These are phyloP conservation scores for Diaporthe sp. DNA, from an alignment of 2,329 filamentous ascomycete genomes.

Conservation along the genomic window DNA sequence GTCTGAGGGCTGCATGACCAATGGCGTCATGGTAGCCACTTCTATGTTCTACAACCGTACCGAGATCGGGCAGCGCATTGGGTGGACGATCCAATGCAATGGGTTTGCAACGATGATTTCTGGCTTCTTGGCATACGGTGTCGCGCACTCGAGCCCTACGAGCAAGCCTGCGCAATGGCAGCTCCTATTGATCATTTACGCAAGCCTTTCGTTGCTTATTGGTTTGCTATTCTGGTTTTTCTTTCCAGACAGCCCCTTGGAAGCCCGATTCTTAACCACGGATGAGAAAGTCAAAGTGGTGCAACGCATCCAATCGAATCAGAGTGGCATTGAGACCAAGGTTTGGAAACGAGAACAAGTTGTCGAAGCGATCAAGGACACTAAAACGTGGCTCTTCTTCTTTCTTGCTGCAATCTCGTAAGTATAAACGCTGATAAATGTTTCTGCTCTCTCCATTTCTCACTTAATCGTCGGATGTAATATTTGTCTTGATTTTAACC, in stretches of 20 bases:
- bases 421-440: background rate
- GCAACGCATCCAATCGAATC: constrained; percentile 1
- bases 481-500: background rate
- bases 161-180: constrained; percentile 10
- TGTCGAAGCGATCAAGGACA: constrained; percentile 5
- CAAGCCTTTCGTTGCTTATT: background rate
- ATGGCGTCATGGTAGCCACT: constrained; percentile 13
- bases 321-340: constrained; percentile 24
- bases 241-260: constrained; percentile 12
- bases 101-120: background rate
- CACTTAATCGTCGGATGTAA: no score
- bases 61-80: constrained; percentile 22
- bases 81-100: constrained; percentile 20
- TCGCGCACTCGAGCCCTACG: background rate
- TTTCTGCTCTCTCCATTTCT: background rate
- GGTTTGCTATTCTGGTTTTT: background rate
- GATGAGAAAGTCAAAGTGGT: constrained; percentile 20
- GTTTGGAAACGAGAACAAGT: constrained; percentile 15
- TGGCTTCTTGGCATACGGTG: constrained; percentile 10
- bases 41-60: constrained; percentile 28
- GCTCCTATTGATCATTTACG: background rate
- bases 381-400: constrained; percentile 28
- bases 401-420: constrained; percentile 26
- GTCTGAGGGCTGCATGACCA: constrained; percentile 24
- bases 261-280: constrained; percentile 11